These are phyloP conservation scores for Colletotrichum caudatum DNA, from an alignment of 2,329 filamentous ascomycete species.

Conservation along the genomic window DNA sequence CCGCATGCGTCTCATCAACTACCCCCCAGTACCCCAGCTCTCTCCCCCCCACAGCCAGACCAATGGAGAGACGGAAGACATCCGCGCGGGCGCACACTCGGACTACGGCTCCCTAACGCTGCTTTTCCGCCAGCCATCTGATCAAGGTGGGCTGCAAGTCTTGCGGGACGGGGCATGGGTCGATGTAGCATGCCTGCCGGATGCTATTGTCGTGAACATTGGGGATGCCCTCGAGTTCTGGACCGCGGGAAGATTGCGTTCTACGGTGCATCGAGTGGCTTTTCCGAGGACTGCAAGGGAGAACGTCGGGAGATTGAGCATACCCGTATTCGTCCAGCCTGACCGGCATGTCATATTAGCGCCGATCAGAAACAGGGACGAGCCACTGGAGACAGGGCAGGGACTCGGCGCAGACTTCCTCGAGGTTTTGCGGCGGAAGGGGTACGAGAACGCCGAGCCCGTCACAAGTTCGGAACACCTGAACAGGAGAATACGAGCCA, in stretches of 20 bases:
- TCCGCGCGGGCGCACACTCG: conserved; percentile 91
- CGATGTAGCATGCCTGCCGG: conserved; percentile 34
- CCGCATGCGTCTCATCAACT: conserved; percentile 58
- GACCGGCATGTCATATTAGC: conserved; percentile 38
- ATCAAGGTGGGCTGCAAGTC: conserved; percentile 90
- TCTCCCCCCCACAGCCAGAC: conserved; percentile 49
- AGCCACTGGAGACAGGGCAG: neutral
- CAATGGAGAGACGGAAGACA: conserved; percentile 63
- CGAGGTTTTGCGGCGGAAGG: conserved; percentile 38
- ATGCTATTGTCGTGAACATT: conserved; percentile 81
- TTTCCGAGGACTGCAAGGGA: conserved; percentile 60
- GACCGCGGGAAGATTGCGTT: conserved; percentile 88
- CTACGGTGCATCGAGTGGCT: conserved; percentile 89
- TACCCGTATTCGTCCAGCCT: conserved; percentile 41
- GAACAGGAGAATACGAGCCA: conserved; percentile 36
- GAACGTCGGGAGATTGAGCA: conserved; percentile 40
- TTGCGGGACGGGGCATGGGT: conserved; percentile 70
- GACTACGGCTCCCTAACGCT: conserved; percentile 81
- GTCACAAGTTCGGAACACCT: conserved; percentile 40
- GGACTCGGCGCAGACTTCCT: conserved; percentile 20
- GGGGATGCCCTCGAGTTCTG: conserved; percentile 81
- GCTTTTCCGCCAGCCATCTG: conserved; percentile 80
- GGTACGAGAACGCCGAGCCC: conserved; percentile 33
- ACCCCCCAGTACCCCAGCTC: conserved; percentile 80
- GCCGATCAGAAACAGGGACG: conserved; percentile 9